phyloP scores from a whole-genome alignment of 495 filamentous ascomycete genomes.

The Cladorrhinum samala region DNA sequence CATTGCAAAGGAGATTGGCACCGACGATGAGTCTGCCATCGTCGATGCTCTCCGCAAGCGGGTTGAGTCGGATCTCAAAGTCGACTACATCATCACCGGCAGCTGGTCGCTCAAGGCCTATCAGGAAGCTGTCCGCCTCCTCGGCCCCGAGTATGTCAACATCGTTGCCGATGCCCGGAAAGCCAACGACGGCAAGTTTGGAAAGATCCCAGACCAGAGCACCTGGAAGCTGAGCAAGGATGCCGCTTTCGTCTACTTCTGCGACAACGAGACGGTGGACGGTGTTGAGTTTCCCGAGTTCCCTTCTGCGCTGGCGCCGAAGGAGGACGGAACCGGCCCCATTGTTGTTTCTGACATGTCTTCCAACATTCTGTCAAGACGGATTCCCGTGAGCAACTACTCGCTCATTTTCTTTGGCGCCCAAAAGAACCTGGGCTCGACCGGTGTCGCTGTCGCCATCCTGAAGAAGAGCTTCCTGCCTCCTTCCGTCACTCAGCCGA shows the following conservation, averaged over 20 bases:
- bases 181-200: conserved; percentile 77
- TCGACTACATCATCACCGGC: conserved; percentile 90
- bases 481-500: conserved; percentile 50
- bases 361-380: conserved; percentile 64
- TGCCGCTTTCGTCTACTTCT: conserved; percentile 81
- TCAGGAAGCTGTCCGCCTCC: conserved; percentile 70
- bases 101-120: conserved; percentile 92
- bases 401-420: conserved; percentile 74
- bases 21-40: conserved; percentile 41
- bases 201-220: conserved; percentile 67
- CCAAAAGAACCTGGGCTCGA: conserved; percentile 85
- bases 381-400: conserved; percentile 65
- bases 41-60: conserved; percentile 52
- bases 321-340: conserved; percentile 49
- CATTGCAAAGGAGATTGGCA: conserved; percentile 30
- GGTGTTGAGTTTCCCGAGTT: conserved; percentile 88
- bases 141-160: conserved; percentile 75
- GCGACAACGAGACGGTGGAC: conserved; percentile 92
- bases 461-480: conserved; percentile 71
- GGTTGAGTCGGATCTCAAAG: conserved; percentile 59
- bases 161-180: conserved; percentile 65
- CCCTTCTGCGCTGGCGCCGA: conserved; percentile 55
- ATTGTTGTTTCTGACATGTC: conserved; percentile 82
- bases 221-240: conserved; percentile 70
- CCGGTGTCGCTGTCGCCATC: conserved; percentile 79